Percentiles rank a stretch among this genome's conserved stretches.
These are phyloP conservation scores for Tricholoma matsutake DNA, from an alignment of 768 basidiomycete species.

Conservation along the genomic window DNA sequence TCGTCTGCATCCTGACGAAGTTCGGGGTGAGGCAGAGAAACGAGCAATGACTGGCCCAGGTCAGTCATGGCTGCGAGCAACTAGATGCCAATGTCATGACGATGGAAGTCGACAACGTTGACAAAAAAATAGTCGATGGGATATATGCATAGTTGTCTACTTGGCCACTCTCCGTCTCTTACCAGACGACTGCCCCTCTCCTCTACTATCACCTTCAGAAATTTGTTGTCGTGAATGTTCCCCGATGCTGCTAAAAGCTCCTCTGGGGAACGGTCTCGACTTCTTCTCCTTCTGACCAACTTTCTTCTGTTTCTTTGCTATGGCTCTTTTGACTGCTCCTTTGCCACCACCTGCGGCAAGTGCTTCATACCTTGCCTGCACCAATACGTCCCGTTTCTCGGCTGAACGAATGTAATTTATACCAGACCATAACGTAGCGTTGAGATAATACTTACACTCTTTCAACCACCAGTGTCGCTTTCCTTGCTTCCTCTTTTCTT, in stretches of 20 bases:
- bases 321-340: constrained; percentile 78
- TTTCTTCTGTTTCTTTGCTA: constrained; percentile 89
- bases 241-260: constrained; percentile 2
- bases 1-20: constrained; percentile 20
- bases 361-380: constrained; percentile 76
- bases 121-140: too few relatives aligned
- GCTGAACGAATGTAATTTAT: constrained; percentile 39
- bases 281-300: constrained; percentile 86
- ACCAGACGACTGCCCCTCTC: constrained; percentile 11
- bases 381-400: constrained; percentile 72
- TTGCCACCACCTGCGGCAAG: constrained; percentile 75
- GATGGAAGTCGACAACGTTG: not conserved
- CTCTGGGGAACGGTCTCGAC: constrained; percentile 60
- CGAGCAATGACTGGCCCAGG: not conserved
- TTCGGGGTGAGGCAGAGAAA: constrained; percentile 6
- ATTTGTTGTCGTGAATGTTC: not conserved
- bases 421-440: constrained; percentile 3
- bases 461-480: constrained; percentile 89
- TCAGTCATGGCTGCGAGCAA: constrained; percentile 12
- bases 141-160: too few relatives aligned
- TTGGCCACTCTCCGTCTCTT: constrained; percentile 18
- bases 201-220: constrained; percentile 8
- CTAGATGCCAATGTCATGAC: not conserved
- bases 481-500: constrained; percentile 65
- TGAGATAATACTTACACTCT: constrained; percentile 47